These are phyloP conservation scores for Colletotrichum sp. DNA, from an alignment of 2,329 filamentous ascomycete genomes.

Conservation along the genomic window DNA sequence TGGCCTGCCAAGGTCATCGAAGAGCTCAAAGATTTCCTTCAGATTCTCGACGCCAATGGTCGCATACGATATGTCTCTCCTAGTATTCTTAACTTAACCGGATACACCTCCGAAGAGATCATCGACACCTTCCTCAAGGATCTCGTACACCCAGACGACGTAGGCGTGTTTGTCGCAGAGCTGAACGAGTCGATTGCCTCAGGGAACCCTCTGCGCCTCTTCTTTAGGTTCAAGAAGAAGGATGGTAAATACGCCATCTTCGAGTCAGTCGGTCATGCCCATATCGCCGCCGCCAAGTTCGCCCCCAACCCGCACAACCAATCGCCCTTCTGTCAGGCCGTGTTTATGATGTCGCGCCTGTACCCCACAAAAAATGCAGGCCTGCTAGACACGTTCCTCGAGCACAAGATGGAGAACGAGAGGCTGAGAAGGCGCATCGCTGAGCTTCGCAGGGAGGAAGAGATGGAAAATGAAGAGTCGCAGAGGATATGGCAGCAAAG, in stretches of 20 bases:
- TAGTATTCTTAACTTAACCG: constrained; percentile 75
- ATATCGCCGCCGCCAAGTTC: constrained; percentile 75
- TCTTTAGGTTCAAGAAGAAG: constrained; percentile 81
- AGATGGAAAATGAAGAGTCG: constrained; percentile 75
- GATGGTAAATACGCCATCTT: constrained; percentile 81
- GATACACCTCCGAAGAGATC: constrained; percentile 74
- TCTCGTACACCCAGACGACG: constrained; percentile 86
- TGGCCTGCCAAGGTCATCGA: constrained; percentile 91
- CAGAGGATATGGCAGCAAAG: constrained; percentile 65
- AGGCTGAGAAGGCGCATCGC: constrained; percentile 82
- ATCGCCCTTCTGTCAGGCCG: constrained; percentile 79
- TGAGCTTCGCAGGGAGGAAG: constrained; percentile 84
- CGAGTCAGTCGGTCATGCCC: constrained; percentile 91
- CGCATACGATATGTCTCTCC: constrained; percentile 87
- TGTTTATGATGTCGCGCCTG: constrained; percentile 91
- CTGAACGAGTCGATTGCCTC: constrained; percentile 88
- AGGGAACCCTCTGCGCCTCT: constrained; percentile 80
- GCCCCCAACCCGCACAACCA: constrained; percentile 68
- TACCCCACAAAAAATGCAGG: constrained; percentile 89
- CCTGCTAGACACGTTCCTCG: constrained; percentile 88
- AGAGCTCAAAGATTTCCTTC: constrained; percentile 86
- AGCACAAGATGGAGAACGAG: constrained; percentile 97
- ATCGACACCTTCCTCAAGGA: constrained; percentile 79
- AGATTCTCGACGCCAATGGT: constrained; percentile 86
- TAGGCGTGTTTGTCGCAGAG: constrained; percentile 81